These are phyloP conservation scores for Exophiala oligosperma DNA, from an alignment of 2,329 filamentous ascomycete genomes.

Conservation along the genomic window DNA sequence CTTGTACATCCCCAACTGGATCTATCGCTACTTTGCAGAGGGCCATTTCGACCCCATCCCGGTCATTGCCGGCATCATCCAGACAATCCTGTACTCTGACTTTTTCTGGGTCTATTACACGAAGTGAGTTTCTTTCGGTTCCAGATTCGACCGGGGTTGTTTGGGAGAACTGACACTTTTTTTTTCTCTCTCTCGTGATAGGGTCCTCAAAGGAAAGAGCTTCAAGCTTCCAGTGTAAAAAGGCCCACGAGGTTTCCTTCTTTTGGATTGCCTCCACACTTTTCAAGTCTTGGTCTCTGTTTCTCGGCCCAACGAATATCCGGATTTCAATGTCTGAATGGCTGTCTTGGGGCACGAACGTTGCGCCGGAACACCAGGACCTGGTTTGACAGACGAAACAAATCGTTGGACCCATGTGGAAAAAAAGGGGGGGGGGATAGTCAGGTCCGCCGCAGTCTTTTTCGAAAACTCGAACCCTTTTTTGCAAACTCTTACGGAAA, in stretches of 20 bases:
- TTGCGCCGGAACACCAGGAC: too few species aligned
- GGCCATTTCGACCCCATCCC: slow-evolving; percentile 82
- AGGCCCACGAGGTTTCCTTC: background rate
- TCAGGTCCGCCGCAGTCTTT: too few species aligned
- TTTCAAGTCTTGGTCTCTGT: background rate
- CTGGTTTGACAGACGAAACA: too few species aligned
- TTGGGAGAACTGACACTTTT: background rate
- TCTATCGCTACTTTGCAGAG: slow-evolving; percentile 84
- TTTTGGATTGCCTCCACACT: background rate
- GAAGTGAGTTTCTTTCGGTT: slow-evolving; percentile 58
- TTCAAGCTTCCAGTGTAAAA: slow-evolving; percentile 78
- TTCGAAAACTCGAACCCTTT: too few species aligned
- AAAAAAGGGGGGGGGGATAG: too few species aligned
- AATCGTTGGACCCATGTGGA: too few species aligned
- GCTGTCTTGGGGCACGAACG: too few species aligned
- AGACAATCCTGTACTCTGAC: slow-evolving; percentile 95
- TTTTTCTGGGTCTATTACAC: slow-evolving; percentile 99
- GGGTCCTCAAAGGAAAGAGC: slow-evolving; percentile 80
- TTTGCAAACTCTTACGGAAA: too few species aligned
- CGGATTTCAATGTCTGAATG: too few species aligned
- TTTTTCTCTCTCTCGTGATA: slow-evolving; percentile 24
- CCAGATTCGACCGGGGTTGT: background rate
- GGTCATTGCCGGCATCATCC: slow-evolving; percentile 82
- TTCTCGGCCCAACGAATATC: too few species aligned
- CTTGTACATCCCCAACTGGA: slow-evolving; percentile 98